Percentiles rank a stretch among this genome's conserved stretches.
Conservation (phyloP, 2,329 filamentous ascomycete genomes). For the Tolypocladium endophyticum region DNA sequence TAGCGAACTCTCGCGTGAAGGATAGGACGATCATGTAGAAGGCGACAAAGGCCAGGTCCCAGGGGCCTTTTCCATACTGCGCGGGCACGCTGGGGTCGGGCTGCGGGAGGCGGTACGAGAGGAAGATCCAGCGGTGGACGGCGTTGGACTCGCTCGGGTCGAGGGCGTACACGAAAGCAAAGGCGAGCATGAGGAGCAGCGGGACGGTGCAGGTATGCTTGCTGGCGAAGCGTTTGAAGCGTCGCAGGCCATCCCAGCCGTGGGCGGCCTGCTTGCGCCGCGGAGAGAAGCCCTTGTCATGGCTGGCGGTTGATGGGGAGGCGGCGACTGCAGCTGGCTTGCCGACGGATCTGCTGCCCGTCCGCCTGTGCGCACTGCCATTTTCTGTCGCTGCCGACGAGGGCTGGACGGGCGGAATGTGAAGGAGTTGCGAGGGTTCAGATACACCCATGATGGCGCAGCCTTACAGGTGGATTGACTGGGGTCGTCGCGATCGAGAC, state of each 20-base stretch:
- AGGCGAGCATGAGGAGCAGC: conserved; percentile 52
- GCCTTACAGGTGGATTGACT: not conserved
- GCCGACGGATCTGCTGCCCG: conserved; percentile 42
- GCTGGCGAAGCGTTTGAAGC: conserved; percentile 23
- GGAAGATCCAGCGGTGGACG: conserved; percentile 71
- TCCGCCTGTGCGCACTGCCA: conserved; percentile 36
- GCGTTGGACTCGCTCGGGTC: conserved; percentile 72
- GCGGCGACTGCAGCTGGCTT: conserved; percentile 36
- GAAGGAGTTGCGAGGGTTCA: conserved; percentile 45
- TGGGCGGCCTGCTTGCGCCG: conserved; percentile 18
- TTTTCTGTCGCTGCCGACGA: conserved; percentile 27
- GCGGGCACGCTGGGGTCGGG: conserved; percentile 28
- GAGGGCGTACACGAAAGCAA: conserved; percentile 59
- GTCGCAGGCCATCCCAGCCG: not conserved
- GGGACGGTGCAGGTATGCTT: conserved; percentile 57
- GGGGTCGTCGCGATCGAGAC: not conserved
- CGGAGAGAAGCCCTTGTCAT: conserved; percentile 34
- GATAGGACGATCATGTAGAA: conserved; percentile 87
- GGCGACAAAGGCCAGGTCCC: conserved; percentile 75
- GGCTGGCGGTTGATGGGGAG: conserved; percentile 43
- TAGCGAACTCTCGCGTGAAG: conserved; percentile 91
- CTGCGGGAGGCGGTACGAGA: conserved; percentile 66
- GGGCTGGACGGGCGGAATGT: conserved; percentile 35
- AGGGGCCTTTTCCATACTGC: conserved; percentile 82
- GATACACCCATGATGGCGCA: conserved; percentile 28